Conservation (phyloP, 805 yeast genomes). For the Ascoidea asiatica region DNA sequence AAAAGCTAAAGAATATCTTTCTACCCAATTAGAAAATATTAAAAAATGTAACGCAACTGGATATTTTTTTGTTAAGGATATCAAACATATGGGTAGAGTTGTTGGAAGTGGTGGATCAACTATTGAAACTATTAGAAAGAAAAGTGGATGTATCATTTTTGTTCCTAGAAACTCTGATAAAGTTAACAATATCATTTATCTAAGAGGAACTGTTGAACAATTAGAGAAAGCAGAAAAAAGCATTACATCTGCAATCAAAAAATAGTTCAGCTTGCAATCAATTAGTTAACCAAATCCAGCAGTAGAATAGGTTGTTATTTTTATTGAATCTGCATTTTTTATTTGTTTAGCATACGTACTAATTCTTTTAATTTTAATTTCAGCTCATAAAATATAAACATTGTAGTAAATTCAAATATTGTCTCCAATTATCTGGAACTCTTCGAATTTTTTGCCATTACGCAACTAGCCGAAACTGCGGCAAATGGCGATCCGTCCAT, state of each 20-base stretch:
- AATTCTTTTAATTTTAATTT: no score
- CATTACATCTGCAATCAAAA: slow-evolving; percentile 18
- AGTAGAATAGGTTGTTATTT: no score
- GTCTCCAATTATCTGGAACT: no score
- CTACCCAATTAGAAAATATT: slow-evolving; percentile 34
- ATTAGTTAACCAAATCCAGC: no score
- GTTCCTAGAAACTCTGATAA: slow-evolving; percentile 50
- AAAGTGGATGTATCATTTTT: slow-evolving; percentile 38
- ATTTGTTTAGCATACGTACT: no score
- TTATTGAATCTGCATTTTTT: no score
- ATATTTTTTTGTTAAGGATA: slow-evolving; percentile 46
- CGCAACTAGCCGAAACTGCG: no score
- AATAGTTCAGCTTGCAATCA: no score
- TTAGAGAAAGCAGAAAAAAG: slow-evolving; percentile 34
- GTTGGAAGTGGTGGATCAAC: slow-evolving; percentile 70
- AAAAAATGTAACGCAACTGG: slow-evolving; percentile 34
- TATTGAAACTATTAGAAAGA: slow-evolving; percentile 45
- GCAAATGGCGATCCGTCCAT: no score
- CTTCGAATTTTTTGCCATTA: no score
- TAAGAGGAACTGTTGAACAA: slow-evolving; percentile 47
- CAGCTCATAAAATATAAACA: no score
- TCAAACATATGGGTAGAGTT: slow-evolving; percentile 41
- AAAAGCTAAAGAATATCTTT: slow-evolving; percentile 38
- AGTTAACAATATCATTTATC: slow-evolving; percentile 36
- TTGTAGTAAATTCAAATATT: no score